phyloP scores from a whole-genome alignment of 2,329 filamentous ascomycete species.

The Zasmidium cellare region DNA sequence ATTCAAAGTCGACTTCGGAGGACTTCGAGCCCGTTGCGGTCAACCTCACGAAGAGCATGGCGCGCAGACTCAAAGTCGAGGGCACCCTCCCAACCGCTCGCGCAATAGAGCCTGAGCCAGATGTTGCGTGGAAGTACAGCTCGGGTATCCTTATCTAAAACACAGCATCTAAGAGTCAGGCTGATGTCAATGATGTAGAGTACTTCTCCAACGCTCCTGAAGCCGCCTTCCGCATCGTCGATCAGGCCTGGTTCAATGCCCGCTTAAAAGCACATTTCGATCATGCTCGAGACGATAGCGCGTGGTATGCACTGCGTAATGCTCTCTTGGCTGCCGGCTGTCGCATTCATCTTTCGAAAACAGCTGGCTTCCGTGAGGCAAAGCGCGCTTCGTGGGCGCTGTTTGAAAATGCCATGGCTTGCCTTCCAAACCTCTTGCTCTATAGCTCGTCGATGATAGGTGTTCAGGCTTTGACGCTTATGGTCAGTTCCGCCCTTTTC shows the following conservation, averaged over 20 bases:
- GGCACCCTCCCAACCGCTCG: neutral
- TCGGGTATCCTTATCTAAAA: too few species aligned
- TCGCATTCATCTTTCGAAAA: neutral
- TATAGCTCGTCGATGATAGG: neutral
- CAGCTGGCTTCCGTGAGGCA: neutral
- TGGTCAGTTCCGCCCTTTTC: too few species aligned
- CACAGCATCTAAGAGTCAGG: too few species aligned
- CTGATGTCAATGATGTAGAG: too few species aligned
- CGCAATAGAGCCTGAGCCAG: neutral
- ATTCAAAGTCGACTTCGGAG: neutral
- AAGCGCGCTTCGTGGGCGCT: neutral
- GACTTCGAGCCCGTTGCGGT: neutral
- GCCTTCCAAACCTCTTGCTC: neutral
- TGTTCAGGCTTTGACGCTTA: neutral
- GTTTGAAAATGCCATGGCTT: neutral
- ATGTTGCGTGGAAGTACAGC: neutral
- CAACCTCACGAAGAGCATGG: neutral
- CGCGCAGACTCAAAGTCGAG: neutral
- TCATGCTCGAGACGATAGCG: neutral
- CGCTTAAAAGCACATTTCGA: neutral
- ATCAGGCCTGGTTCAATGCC: neutral
- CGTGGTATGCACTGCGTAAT: neutral
- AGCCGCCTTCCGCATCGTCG: neutral
- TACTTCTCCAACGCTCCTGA: neutral
- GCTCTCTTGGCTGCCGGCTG: neutral